Base-by-base conservation (phyloP, 2,329 filamentous ascomycete genomes). In the Periglandula ipomoeae region DNA sequence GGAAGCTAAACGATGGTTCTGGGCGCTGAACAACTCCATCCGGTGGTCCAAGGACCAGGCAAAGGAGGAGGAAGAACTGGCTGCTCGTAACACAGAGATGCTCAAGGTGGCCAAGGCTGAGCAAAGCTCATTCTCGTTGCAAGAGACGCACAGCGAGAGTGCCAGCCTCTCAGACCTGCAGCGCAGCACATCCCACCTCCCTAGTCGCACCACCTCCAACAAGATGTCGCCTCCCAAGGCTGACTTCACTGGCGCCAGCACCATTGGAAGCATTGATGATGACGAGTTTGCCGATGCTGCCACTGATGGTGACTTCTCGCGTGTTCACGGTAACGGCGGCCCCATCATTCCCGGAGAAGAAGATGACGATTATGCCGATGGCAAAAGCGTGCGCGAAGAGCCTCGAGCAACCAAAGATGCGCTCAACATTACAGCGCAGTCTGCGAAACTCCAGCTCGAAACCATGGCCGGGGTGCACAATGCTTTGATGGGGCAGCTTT, bases 31-130 rank as follows among this genome's bases (percentile, higher is more conserved):
- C 70, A 98, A 98, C 64, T 91, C 93, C 5, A 98, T 98, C 44
- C 93, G 97, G 64, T 97, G 89, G 86, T 85, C 89, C 54, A 98
- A 98, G 66, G 93, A 98, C 61, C 93, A 97, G 68, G 90, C 89
- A 7, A 90, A 86, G 57, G 89, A 95, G 64, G 91, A 96, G 59
- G 85, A 91, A 61, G 82, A 76, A 56, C 82, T 89, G 52, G 82
- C 82, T 30, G 81, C 81, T 7, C 82, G 82, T 49, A 86, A 84
- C 58, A 85, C 84, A 5, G 88, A 93, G 65, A 75, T 84, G 32
- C 68, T 95, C 46, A 81, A 80, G 54, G 84, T 90, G 61, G 89
- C 87, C 47, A 90, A 89, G 65, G 82, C 84, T 15, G 87, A 93
- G 53, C 84, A 87, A 52, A 70, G 77, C 50, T 68, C 73, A 1